Percentiles rank a stretch among this genome's conserved stretches.
phyloP scores from a whole-genome alignment of 495 filamentous ascomycete species.

The Barbatosphaeria neglecta region DNA sequence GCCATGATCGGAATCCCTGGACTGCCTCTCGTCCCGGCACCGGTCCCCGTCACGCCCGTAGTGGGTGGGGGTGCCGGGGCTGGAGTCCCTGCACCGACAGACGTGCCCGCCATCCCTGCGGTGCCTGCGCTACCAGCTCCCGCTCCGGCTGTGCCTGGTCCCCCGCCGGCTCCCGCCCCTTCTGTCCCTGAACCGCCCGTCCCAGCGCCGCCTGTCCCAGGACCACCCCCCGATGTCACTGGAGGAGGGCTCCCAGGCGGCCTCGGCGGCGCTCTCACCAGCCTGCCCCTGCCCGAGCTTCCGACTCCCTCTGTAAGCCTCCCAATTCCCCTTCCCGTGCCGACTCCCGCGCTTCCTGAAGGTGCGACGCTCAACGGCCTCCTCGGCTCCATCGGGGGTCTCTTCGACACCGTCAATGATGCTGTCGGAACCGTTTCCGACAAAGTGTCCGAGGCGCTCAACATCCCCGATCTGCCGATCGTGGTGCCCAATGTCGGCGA shows the following conservation, averaged over 20 bases:
- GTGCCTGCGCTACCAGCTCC: neutral
- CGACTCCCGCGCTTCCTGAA: neutral
- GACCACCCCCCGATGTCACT: neutral
- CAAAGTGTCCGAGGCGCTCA: neutral
- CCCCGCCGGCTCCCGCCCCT: neutral
- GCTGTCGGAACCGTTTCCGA: conserved; percentile 7
- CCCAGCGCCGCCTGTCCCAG: neutral
- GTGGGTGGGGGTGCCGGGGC: neutral
- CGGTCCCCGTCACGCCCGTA: neutral
- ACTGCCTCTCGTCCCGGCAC: neutral
- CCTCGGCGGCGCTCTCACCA: neutral
- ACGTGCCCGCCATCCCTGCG: too few relatives aligned
- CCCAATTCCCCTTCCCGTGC: neutral
- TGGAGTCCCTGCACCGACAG: neutral
- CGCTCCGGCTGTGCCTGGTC: neutral
- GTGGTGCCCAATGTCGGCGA: neutral
- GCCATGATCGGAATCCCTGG: neutral
- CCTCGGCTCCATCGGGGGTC: conserved; percentile 5
- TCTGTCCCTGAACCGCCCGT: neutral
- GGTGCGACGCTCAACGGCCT: neutral
- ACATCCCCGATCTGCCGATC: neutral
- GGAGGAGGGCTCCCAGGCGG: neutral
- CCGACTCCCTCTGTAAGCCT: neutral
- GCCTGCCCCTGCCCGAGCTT: neutral
- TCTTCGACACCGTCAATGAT: conserved; percentile 7